Percentiles rank a stretch among this genome's conserved stretches.
phyloP scores from a whole-genome alignment of 2,329 filamentous ascomycete species.

The Karstenula rhodostoma region DNA sequence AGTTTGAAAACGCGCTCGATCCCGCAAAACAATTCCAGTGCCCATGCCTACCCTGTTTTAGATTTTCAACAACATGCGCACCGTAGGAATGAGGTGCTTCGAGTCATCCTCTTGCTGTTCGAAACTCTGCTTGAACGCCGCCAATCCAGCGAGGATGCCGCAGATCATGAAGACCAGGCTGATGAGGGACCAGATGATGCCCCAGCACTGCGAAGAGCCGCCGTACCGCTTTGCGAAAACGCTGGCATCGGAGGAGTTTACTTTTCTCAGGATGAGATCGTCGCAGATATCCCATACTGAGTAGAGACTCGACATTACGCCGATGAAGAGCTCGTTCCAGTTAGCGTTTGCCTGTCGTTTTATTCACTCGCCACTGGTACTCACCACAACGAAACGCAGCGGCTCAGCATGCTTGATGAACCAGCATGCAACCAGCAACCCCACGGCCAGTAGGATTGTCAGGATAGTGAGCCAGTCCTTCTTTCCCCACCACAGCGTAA shows the following conservation, averaged over 20 bases:
- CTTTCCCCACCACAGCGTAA: slow-evolving; percentile 84
- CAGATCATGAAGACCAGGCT: slow-evolving; percentile 75
- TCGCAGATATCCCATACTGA: slow-evolving; percentile 88
- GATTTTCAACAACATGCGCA: slow-evolving; percentile 32
- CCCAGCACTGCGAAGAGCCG: slow-evolving; percentile 82
- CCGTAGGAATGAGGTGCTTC: slow-evolving; percentile 68
- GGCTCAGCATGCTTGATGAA: slow-evolving; percentile 80
- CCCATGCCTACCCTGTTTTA: slow-evolving; percentile 9
- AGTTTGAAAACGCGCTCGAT: neutral
- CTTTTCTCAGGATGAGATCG: slow-evolving; percentile 80
- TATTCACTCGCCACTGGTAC: slow-evolving; percentile 29
- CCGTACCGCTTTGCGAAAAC: slow-evolving; percentile 81
- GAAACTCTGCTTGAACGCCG: slow-evolving; percentile 76
- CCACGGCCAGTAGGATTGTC: slow-evolving; percentile 74
- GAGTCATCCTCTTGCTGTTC: slow-evolving; percentile 74
- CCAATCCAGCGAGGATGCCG: slow-evolving; percentile 78
- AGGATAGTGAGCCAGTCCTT: slow-evolving; percentile 79
- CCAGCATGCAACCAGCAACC: slow-evolving; percentile 76
- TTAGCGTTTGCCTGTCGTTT: neutral
- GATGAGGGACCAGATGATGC: slow-evolving; percentile 78
- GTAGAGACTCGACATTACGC: slow-evolving; percentile 82
- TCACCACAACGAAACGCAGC: slow-evolving; percentile 73
- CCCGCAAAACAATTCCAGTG: neutral
- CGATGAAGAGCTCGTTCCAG: slow-evolving; percentile 71
- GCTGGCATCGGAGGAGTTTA: slow-evolving; percentile 80